These are phyloP conservation scores for Mycena rebaudengoi DNA, from an alignment of 768 basidiomycete genomes.

Conservation along the genomic window DNA sequence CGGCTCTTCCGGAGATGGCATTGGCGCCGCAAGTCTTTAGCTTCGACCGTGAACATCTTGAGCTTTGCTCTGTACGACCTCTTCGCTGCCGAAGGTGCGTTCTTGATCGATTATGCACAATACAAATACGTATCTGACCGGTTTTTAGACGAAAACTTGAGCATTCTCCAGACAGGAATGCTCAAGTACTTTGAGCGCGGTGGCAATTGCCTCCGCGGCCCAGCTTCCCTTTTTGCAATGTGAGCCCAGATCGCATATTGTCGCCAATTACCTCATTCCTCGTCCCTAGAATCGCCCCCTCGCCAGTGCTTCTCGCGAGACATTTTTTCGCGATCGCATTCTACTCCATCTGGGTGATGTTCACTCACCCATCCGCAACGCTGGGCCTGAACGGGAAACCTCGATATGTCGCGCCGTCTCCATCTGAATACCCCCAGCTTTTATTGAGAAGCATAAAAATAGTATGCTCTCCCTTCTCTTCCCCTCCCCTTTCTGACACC, in stretches of 20 bases:
- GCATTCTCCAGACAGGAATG: constrained; percentile 81
- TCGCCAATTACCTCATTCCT: neutral
- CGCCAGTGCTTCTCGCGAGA: constrained; percentile 79
- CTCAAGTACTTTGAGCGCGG: constrained; percentile 97
- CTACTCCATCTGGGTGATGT: constrained; percentile 91
- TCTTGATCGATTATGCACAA: neutral
- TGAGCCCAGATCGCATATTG: constrained; percentile 43
- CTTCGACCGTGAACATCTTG: constrained; percentile 90
- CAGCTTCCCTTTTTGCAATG: constrained; percentile 90
- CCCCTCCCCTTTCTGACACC: neutral
- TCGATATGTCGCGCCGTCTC: constrained; percentile 47
- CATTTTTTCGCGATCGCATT: constrained; percentile 97
- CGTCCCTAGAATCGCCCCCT: constrained; percentile 70
- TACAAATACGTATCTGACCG: constrained; percentile 4
- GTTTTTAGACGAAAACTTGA: constrained; percentile 57
- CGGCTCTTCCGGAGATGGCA: constrained; percentile 76
- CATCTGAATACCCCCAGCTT: constrained; percentile 76
- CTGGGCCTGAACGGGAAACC: constrained; percentile 44
- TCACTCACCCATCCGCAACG: constrained; percentile 58
- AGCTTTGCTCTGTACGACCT: constrained; percentile 93
- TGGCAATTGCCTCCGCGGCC: constrained; percentile 86
- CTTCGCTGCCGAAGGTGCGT: constrained; percentile 87
- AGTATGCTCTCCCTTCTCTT: neutral
- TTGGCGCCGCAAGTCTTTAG: constrained; percentile 85
- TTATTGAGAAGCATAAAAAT: neutral